These are phyloP conservation scores for Tetraselmis striata DNA, from an alignment of 139 green algal species.

Conservation along the genomic window DNA sequence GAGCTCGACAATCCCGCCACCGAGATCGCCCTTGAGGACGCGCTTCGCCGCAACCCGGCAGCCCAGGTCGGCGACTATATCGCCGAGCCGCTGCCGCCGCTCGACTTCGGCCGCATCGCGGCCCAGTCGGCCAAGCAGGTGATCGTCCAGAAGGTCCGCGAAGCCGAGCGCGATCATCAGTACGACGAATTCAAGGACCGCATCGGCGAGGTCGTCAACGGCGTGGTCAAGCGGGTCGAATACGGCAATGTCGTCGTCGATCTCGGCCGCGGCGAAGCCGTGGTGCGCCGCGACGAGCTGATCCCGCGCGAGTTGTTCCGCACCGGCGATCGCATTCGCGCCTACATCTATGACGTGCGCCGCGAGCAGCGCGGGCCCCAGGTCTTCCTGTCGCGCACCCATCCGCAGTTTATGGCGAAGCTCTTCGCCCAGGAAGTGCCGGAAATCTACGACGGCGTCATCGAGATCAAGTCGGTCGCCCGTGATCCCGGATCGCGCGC, in stretches of 20 bases:
- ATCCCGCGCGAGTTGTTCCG: conserved; percentile 2
- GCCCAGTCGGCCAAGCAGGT: too few relatives aligned
- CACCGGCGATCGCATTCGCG: conserved; percentile 1
- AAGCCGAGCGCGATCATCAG: not conserved
- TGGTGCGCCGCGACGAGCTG: conserved; percentile 5
- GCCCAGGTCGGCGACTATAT: too few relatives aligned
- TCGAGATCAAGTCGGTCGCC: conserved; percentile 1
- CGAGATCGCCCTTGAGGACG: too few relatives aligned
- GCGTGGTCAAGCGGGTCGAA: conserved; percentile 4
- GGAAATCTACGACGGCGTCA: conserved; percentile 3
- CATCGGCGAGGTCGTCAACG: conserved; percentile 4
- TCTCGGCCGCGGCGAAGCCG: not conserved
- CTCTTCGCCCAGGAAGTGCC: conserved; percentile 4
- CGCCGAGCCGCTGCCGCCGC: too few relatives aligned
- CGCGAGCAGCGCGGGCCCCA: not conserved
- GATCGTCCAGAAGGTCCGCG: too few relatives aligned
- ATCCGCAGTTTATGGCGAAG: not conserved
- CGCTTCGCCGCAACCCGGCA: too few relatives aligned
- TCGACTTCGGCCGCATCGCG: too few relatives aligned
- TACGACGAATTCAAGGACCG: conserved; percentile 6
- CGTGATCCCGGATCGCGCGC: conserved; percentile 2
- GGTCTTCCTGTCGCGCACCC: conserved; percentile 1
- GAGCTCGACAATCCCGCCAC: too few relatives aligned
- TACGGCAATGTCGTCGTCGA: not conserved
- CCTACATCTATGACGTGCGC: conserved; percentile 1